A percentile compares a stretch with the other conserved stretches of the same genome.
phyloP scores from a whole-genome alignment of 2,329 filamentous ascomycete species.

The Aspergillus flavus region DNA sequence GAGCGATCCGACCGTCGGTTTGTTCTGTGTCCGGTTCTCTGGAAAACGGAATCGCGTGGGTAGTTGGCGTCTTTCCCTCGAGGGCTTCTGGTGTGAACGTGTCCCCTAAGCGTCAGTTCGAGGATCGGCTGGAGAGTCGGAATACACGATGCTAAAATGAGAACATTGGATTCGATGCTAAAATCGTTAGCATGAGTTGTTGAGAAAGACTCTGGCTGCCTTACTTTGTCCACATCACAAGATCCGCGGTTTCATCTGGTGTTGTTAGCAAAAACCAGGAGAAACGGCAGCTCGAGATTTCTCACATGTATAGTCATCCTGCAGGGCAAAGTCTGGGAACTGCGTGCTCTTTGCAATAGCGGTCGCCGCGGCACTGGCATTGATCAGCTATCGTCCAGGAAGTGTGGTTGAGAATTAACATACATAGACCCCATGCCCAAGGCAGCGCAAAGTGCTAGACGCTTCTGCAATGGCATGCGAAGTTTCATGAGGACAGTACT shows the following conservation, averaged over 20 bases:
- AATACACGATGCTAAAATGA: conserved; percentile 41
- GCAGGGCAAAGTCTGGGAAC: conserved; percentile 28
- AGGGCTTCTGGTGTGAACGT: conserved; percentile 21
- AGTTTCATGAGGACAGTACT: conserved; percentile 34
- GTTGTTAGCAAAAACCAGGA: neutral
- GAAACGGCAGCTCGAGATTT: too few species aligned
- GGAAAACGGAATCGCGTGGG: neutral
- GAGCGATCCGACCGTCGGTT: conserved; percentile 6
- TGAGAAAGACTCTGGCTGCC: neutral
- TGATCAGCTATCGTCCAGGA: neutral
- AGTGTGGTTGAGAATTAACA: neutral
- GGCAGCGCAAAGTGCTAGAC: conserved; percentile 30
- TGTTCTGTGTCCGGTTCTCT: conserved; percentile 7
- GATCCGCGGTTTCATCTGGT: conserved; percentile 42
- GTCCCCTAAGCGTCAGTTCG: conserved; percentile 28
- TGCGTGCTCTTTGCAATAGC: conserved; percentile 38
- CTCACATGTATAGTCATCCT: conserved; percentile 34
- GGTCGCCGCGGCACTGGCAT: conserved; percentile 32
- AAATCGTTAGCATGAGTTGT: neutral
- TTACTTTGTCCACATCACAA: conserved; percentile 52
- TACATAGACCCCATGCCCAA: conserved; percentile 37
- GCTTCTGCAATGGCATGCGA: conserved; percentile 35
- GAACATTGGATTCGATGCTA: conserved; percentile 35
- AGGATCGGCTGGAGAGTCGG: conserved; percentile 37
- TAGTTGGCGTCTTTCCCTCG: conserved; percentile 15